Conservation (phyloP, 129 eudicot species). For the Dittrichia graveolens region DNA sequence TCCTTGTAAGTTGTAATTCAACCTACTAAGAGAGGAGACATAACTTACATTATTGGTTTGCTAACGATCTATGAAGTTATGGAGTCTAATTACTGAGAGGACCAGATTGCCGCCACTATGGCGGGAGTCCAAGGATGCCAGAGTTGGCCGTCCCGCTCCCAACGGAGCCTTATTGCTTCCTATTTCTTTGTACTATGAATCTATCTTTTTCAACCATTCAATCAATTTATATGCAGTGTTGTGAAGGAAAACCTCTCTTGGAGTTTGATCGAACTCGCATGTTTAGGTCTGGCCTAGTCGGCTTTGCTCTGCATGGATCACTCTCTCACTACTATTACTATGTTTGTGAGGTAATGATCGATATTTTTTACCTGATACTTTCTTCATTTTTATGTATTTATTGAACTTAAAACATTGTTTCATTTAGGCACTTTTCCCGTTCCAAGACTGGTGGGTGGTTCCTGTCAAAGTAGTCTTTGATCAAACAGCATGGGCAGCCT, state of each 20-base stretch:
- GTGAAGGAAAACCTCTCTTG: conserved; percentile 93
- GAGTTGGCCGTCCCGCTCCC: too few species aligned
- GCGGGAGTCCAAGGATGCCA: too few species aligned
- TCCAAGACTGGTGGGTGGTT: conserved; percentile 96
- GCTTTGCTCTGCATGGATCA: conserved; percentile 93
- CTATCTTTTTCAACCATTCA: too few species aligned
- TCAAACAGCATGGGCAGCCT: conserved; percentile 85
- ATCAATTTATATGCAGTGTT: conserved; percentile 51
- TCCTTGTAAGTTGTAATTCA: not conserved
- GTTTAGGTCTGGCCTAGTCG: conserved; percentile 94
- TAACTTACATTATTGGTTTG: too few species aligned
- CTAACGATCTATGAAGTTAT: too few species aligned
- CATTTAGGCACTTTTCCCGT: conserved; percentile 76
- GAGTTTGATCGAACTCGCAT: conserved; percentile 86
- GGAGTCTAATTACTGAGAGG: too few species aligned
- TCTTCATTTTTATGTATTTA: not conserved
- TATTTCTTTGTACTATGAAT: too few species aligned
- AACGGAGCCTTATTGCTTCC: not conserved
- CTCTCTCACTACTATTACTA: conserved; percentile 95
- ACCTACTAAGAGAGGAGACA: not conserved
- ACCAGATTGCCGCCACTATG: too few species aligned
- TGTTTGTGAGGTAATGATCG: conserved; percentile 73
- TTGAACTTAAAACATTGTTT: not conserved
- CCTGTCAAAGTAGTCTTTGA: conserved; percentile 84
- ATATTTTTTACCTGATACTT: not conserved